Base-by-base conservation (phyloP, 2,329 filamentous ascomycete species). In the Trichophyton benhamiae region DNA sequence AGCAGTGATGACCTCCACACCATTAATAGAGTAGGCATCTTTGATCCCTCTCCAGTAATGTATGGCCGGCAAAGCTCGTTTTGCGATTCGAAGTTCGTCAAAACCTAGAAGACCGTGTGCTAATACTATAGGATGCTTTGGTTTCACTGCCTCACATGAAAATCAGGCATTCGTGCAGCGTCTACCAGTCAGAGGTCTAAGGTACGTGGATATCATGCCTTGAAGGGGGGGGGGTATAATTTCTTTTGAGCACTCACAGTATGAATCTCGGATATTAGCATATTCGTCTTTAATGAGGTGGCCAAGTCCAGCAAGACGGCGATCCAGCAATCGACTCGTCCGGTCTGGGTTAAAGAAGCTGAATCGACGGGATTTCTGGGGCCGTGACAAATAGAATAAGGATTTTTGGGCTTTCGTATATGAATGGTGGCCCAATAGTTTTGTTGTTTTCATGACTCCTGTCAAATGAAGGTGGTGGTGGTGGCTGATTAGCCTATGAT, bases 101-200 rank as follows among this genome's bases (percentile, higher is more conserved):
- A 86, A 86, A n/a, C 83, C 83, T 20, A 86, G 73, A 9, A 86
- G 76, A n/a, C 83, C 83, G 71, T 86, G 83, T 3, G 83, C 83
- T 8, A 86, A 80, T 57, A 86, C 79, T 59, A 86, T 79, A 1
- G 83, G 81, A 66, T 85, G 70, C 68, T 81, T 81, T 48, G 78
- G 81, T 7, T 74, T 71, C 58, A 72, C 72, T 76, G 49, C 36
- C 33, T 25, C 36, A 13, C 55, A 11, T 11, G 11, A 27, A 46
- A 27, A 48, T 17, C 48, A 42, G 57, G 42, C 46, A 42, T 41
- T 20, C 13, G n/a, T 62, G 36, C 17, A 27, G 13, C 63, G 74
- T 82, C 78, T 41, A 86, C 77, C 1, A n/a, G n/a, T 44, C n/a
- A 30, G 25, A 52, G 55, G 33, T 5, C 13, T 4, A 4, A 25